These are phyloP conservation scores for Rhodosporidiobolus odoratus DNA, from an alignment of 768 basidiomycete species.

Conservation along the genomic window DNA sequence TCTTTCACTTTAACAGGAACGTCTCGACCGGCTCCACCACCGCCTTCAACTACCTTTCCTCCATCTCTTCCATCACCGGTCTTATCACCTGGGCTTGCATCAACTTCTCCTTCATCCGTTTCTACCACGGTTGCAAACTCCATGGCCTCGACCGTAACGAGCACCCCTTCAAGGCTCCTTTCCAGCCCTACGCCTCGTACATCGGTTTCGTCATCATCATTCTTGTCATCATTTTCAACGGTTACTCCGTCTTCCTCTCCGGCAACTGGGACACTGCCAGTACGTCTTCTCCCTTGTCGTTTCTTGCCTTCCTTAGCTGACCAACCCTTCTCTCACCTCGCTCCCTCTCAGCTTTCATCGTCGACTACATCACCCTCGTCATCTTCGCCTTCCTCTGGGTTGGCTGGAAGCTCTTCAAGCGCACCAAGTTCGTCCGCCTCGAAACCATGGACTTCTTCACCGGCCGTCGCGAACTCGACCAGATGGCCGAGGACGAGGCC, in stretches of 20 bases:
- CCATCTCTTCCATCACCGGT: slow-evolving; percentile 36
- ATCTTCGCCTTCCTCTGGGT: slow-evolving; percentile 31
- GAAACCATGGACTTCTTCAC: slow-evolving; percentile 28
- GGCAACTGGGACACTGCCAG: slow-evolving; percentile 59
- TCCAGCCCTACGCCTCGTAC: slow-evolving; percentile 54
- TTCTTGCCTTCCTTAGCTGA: background rate
- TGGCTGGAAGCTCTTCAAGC: slow-evolving; percentile 22
- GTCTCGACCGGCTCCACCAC: slow-evolving; percentile 47
- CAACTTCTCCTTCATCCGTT: slow-evolving; percentile 64
- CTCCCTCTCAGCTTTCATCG: background rate
- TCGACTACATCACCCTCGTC: background rate
- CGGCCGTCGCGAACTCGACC: slow-evolving; percentile 1
- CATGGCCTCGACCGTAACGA: slow-evolving; percentile 69
- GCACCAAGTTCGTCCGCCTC: slow-evolving; percentile 30
- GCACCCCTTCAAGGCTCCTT: slow-evolving; percentile 63
- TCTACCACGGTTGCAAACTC: slow-evolving; percentile 69
- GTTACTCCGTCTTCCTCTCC: slow-evolving; percentile 54
- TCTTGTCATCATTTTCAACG: slow-evolving; percentile 41
- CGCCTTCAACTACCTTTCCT: slow-evolving; percentile 33
- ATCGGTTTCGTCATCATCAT: slow-evolving; percentile 30
- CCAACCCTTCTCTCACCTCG: background rate
- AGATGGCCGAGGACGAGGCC: slow-evolving; percentile 56
- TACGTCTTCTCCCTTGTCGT: background rate
- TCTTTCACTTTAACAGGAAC: background rate
- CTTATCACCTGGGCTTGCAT: slow-evolving; percentile 79